phyloP scores from a whole-genome alignment of 257 asterid genomes.

The Rehmannia glutinosa region DNA sequence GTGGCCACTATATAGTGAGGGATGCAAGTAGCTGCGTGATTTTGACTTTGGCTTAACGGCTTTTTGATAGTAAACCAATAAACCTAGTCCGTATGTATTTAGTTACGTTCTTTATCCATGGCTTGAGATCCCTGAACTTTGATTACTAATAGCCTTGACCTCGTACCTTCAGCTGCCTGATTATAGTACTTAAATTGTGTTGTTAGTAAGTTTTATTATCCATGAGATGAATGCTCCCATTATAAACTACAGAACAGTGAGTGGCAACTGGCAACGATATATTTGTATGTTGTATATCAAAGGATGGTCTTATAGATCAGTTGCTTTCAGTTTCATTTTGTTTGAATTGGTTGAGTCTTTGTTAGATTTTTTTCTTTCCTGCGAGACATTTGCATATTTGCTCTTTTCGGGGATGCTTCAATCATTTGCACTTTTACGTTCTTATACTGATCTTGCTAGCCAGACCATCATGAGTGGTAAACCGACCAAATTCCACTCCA shows the following conservation, averaged over 20 bases:
- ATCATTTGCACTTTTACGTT: not conserved
- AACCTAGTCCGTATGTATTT: not conserved
- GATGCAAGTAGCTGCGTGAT: not conserved
- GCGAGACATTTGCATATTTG: not conserved
- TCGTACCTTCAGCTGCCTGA: not conserved
- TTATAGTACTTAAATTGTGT: not conserved
- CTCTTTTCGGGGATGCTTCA: not conserved
- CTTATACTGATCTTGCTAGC: not conserved
- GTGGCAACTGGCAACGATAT: not conserved
- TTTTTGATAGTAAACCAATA: not conserved
- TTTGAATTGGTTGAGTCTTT: not conserved
- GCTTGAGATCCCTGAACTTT: not conserved
- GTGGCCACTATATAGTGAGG: not conserved
- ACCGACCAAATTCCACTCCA: not conserved
- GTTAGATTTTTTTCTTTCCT: not conserved
- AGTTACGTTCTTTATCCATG: not conserved
- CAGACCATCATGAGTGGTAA: not conserved
- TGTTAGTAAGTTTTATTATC: not conserved
- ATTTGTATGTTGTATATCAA: not conserved
- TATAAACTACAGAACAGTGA: not conserved
- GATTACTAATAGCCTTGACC: not conserved
- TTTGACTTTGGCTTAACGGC: not conserved
- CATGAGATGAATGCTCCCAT: not conserved
- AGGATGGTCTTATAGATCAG: not conserved
- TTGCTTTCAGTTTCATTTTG: not conserved